A percentile compares a stretch with the other conserved stretches of the same genome.
phyloP scores from a whole-genome alignment of 352 stramenopile genomes.

The Globisporangium emineosum region DNA sequence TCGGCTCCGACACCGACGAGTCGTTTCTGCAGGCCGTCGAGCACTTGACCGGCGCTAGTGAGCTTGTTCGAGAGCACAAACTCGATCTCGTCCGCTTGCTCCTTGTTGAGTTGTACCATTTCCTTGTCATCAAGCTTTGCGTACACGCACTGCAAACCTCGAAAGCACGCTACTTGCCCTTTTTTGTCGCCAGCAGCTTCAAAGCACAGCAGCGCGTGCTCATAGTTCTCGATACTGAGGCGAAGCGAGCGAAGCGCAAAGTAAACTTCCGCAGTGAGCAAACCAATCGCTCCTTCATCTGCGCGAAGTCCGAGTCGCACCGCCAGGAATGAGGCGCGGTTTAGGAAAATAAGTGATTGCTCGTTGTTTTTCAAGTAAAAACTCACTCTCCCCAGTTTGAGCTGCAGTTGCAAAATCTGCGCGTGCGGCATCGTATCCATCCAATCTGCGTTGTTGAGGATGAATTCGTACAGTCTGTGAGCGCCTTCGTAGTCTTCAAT shows the following conservation, averaged over 20 bases:
- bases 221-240: slow-evolving; percentile 54
- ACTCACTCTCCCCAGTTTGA: slow-evolving; percentile 35
- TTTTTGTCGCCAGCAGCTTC: slow-evolving; percentile 39
- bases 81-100: slow-evolving; percentile 63
- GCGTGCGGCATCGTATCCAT: slow-evolving; percentile 30
- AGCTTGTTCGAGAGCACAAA: slow-evolving; percentile 60
- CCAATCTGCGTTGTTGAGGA: slow-evolving; percentile 39
- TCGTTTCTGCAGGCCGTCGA: slow-evolving; percentile 47
- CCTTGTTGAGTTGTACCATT: slow-evolving; percentile 38
- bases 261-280: slow-evolving; percentile 36
- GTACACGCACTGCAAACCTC: slow-evolving; percentile 49
- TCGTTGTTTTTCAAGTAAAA: slow-evolving; percentile 48
- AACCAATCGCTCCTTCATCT: slow-evolving; percentile 32
- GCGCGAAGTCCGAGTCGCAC: slow-evolving; percentile 24
- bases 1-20: slow-evolving; percentile 62
- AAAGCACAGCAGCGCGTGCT: slow-evolving; percentile 49
- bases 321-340: slow-evolving; percentile 39
- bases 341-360: slow-evolving; percentile 45
- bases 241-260: slow-evolving; percentile 37
- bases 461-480: slow-evolving; percentile 36
- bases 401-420: slow-evolving; percentile 29
- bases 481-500: slow-evolving; percentile 47
- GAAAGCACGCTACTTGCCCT: slow-evolving; percentile 54
- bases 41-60: slow-evolving; percentile 24
- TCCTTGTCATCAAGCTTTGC: slow-evolving; percentile 48